These are phyloP conservation scores for Nannochloropsis salina DNA, from an alignment of 108 stramenopile genomes.

Conservation along the genomic window DNA sequence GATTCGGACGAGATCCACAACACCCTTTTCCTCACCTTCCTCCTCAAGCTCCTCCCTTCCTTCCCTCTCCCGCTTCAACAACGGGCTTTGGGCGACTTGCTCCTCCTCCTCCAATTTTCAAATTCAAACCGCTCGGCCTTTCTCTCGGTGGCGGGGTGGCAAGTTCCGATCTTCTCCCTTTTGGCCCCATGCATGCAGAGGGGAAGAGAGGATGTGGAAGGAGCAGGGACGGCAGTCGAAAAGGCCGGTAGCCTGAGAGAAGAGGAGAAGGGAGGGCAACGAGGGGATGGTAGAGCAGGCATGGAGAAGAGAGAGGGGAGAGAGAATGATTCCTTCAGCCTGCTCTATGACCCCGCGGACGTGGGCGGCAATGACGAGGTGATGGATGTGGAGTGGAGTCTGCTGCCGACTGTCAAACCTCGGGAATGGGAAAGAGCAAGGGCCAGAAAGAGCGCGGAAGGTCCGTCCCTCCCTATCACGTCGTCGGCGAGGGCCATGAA, in stretches of 20 bases:
- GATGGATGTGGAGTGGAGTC: not conserved
- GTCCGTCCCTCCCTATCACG: not conserved
- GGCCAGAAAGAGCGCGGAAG: not conserved
- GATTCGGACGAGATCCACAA: conserved; percentile 3
- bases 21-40: not conserved
- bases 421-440: not conserved
- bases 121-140: not conserved
- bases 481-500: too few species aligned
- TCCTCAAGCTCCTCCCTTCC: not conserved
- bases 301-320: not conserved
- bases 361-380: not conserved
- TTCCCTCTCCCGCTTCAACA: not conserved
- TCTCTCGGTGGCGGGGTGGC: not conserved
- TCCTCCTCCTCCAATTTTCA: not conserved
- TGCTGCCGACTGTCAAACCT: not conserved
- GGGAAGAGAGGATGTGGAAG: too few species aligned
- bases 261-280: not conserved
- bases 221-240: not conserved
- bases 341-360: not conserved
- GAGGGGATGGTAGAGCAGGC: not conserved
- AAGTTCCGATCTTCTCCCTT: not conserved
- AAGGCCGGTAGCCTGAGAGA: not conserved
- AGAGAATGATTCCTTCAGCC: not conserved
- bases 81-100: not conserved
- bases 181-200: not conserved